phyloP scores from a whole-genome alignment of 306 rosid species.

The Inga leiocalycina region DNA sequence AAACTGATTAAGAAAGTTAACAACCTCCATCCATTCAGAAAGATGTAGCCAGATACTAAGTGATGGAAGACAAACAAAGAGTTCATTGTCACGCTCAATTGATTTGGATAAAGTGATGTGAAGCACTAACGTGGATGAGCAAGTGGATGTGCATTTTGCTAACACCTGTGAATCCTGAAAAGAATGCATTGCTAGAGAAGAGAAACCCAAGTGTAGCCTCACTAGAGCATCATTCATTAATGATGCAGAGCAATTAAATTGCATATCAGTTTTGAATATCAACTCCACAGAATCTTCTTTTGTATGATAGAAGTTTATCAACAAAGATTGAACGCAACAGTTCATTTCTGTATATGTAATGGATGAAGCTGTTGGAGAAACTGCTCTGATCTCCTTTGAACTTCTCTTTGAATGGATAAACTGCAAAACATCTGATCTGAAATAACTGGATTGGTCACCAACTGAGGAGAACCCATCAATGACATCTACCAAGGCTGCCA shows the following conservation, averaged over 20 bases:
- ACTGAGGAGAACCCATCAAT: constrained; percentile 58
- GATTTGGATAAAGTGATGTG: constrained; percentile 56
- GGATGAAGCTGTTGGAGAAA: constrained; percentile 42
- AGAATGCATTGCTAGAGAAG: constrained; percentile 57
- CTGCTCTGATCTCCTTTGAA: constrained; percentile 41
- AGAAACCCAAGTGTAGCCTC: constrained; percentile 54
- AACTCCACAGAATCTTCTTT: constrained; percentile 48
- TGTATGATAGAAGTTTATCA: constrained; percentile 45
- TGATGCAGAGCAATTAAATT: constrained; percentile 60
- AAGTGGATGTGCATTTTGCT: constrained; percentile 57
- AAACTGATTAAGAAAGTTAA: constrained; percentile 50
- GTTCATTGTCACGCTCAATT: constrained; percentile 48
- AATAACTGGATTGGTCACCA: constrained; percentile 63
- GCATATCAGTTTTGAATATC: constrained; percentile 57
- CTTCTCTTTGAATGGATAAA: constrained; percentile 62
- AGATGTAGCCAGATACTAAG: constrained; percentile 78
- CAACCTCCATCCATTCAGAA: constrained; percentile 66
- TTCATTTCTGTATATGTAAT: constrained; percentile 56
- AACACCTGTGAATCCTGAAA: constrained; percentile 48
- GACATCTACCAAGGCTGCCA: constrained; percentile 60
- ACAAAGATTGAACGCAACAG: constrained; percentile 55
- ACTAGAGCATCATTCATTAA: constrained; percentile 56
- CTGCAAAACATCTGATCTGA: constrained; percentile 77
- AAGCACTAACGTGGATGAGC: constrained; percentile 50
- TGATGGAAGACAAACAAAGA: constrained; percentile 63